Conservation (phyloP, 768 basidiomycete genomes). For the Hortiboletus campestris region DNA sequence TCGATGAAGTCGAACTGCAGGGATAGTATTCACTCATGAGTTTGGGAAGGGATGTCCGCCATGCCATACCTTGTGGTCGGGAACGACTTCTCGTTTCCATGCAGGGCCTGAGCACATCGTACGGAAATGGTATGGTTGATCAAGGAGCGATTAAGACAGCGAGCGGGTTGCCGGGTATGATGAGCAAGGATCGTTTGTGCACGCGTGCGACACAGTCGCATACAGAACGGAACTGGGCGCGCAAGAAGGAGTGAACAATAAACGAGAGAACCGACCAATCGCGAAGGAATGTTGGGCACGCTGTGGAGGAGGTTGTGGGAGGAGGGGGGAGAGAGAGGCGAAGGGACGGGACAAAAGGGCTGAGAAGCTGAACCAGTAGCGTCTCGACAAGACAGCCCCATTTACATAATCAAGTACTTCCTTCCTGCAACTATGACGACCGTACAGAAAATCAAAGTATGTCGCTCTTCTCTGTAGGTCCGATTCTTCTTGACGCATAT, state of each 20-base stretch:
- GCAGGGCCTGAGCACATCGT: slow-evolving; percentile 58
- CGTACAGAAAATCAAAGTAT: slow-evolving; percentile 84
- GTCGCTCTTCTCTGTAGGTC: slow-evolving; percentile 21
- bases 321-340: slow-evolving; percentile 7
- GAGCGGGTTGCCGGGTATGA: slow-evolving; percentile 23
- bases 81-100: slow-evolving; percentile 97
- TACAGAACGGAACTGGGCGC: slow-evolving; percentile 18
- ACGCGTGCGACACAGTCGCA: slow-evolving; percentile 37
- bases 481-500: slow-evolving; percentile 8
- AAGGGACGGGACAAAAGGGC: slow-evolving; percentile 4
- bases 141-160: slow-evolving; percentile 21
- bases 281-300: slow-evolving; percentile 1
- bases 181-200: slow-evolving; percentile 24
- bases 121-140: slow-evolving; percentile 3
- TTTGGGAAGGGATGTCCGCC: background rate
- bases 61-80: slow-evolving; percentile 87
- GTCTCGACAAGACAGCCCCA: background rate
- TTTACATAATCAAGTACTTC: slow-evolving; percentile 13
- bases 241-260: slow-evolving; percentile 22
- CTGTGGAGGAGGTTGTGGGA: slow-evolving; percentile 19
- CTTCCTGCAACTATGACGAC: slow-evolving; percentile 61
- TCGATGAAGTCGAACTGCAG: slow-evolving; percentile 95
- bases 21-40: background rate
- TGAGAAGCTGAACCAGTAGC: background rate
- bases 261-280: slow-evolving; percentile 23